Evolutionary conservation across 768 basidiomycete genomes (phyloP).

Genomic region (Zangia roseola): DNA sequence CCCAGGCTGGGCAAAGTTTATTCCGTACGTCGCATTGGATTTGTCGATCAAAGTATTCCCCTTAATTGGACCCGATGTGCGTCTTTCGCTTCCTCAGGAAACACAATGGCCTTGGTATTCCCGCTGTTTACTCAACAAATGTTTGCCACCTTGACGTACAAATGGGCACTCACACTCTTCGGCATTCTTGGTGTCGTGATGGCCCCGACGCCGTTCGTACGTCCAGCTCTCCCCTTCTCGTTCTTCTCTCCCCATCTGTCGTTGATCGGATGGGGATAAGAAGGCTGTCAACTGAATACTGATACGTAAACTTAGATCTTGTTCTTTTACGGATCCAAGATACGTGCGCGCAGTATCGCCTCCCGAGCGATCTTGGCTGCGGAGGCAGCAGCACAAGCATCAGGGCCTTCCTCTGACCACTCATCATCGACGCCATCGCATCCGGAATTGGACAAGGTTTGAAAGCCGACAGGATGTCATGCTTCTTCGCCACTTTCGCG

Average conservation of each 20-base stretch:
- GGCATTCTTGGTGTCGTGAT: slow-evolving; percentile 42
- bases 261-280: no score
- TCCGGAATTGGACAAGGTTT: slow-evolving; percentile 11
- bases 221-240: slow-evolving; percentile 5
- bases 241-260: background rate
- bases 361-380: slow-evolving; percentile 19
- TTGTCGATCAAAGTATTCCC: background rate
- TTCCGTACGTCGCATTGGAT: slow-evolving; percentile 32
- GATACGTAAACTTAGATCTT: slow-evolving; percentile 15
- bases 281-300: no score
- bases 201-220: slow-evolving; percentile 44
- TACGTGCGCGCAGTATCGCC: slow-evolving; percentile 30
- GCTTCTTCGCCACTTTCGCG: background rate
- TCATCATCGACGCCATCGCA: background rate
- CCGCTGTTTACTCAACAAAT: slow-evolving; percentile 49
- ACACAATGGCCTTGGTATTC: slow-evolving; percentile 42
- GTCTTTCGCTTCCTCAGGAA: slow-evolving; percentile 26
- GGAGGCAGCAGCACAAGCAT: slow-evolving; percentile 12
- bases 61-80: background rate
- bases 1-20: slow-evolving; percentile 51
- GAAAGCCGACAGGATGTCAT: background rate
- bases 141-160: slow-evolving; percentile 46
- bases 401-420: background rate
- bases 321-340: slow-evolving; percentile 32
- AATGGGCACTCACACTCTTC: slow-evolving; percentile 48